Percentiles rank a stretch among this genome's conserved stretches.
Conservation (phyloP, 148 eudicot genomes). For the Cornus kousa region DNA sequence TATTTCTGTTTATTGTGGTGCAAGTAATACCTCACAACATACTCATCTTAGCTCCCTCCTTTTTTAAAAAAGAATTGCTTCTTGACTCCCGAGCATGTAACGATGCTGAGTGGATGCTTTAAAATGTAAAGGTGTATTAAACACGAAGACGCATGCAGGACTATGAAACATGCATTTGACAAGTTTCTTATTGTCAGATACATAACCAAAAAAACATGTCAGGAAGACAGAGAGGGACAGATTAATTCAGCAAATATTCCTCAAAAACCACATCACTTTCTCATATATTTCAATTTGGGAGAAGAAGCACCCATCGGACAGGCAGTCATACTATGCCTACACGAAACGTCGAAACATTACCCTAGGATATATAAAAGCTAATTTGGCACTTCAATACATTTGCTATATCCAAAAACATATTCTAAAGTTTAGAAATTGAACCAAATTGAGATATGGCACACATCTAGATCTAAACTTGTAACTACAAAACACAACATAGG, state of each 20-base stretch:
- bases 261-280: not conserved
- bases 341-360: not conserved
- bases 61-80: not conserved
- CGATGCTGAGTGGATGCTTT: not conserved
- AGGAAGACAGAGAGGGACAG: not conserved
- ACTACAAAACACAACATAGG: not conserved
- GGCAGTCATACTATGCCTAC: not conserved
- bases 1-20: too few species aligned
- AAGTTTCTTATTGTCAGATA: too few species aligned
- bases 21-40: too few species aligned
- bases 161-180: too few species aligned
- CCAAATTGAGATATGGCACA: not conserved
- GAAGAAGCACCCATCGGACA: not conserved
- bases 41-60: too few species aligned
- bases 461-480: not conserved
- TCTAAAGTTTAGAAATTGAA: too few species aligned
- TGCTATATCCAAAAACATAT: not conserved
- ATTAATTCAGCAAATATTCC: not conserved
- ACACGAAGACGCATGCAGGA: too few species aligned
- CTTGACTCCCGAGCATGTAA: not conserved
- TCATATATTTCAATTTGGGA: not conserved
- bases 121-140: too few species aligned
- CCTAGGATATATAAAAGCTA: not conserved
- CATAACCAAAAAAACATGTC: not conserved
- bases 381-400: not conserved